Base-by-base conservation (phyloP, 805 yeast species). In the Peterozyma xylosa region DNA sequence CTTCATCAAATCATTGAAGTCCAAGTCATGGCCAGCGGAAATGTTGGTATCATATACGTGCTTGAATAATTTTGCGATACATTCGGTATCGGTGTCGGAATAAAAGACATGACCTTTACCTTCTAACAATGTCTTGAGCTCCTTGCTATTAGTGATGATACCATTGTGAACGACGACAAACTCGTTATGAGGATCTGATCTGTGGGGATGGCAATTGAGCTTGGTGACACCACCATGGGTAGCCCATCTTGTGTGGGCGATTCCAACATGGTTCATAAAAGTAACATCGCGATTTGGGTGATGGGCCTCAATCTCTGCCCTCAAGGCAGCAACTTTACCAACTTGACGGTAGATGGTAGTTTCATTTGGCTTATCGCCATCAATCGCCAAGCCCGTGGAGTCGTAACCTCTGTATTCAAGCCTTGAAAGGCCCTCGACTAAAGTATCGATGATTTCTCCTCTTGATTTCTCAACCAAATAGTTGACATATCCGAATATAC, bases 231-330 rank as follows among this genome's bases (percentile, higher is more conserved):
- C 86, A 66, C 99, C 99, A 65, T 93, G 99, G 34, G 99, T 93
- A 42, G 99, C 99, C 99, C 99, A 93, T 73, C 99, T 86, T 11
- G 99, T 93, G 68, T 93, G 99, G 18, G 99, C 98, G 63, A 93
- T 93, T 60, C 96, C 99, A 48, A 82, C 89, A 61, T 93, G 99
- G 62, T 83, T 79, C 54, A 78, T 82, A 59, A 87, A 89, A 16
- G 78, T 72, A 48, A 76, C 80, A 29, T 73, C 64, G 54, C 82
- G 73, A 56, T 84, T 77, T 46, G 81, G 74, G 38, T 76, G 62
- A 17, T 55, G 59, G 5, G 55, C 44, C 30, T 66, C 70, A 52
- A 86, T 79, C 65, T 82, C 81, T 49, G 78, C 73, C 61, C 75
- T 82, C 61, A 93, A 80, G 46, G 80, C 82, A 52, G 76, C 77